Evolutionary conservation across 768 basidiomycete genomes (phyloP).

Genomic region (Phlebiopsis flavidoalba): DNA sequence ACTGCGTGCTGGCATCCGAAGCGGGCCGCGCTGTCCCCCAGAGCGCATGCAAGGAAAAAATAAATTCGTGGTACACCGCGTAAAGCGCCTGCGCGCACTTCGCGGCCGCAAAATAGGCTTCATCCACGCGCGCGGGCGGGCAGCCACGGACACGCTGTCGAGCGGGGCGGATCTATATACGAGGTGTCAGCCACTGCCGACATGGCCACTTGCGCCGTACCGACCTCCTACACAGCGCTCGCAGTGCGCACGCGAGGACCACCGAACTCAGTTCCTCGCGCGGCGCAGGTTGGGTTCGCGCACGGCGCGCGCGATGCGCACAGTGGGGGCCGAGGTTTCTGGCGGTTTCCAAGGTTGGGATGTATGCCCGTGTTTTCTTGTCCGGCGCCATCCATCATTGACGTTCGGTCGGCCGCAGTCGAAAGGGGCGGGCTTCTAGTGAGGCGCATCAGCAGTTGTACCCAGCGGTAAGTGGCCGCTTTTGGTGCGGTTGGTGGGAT

Average conservation of each 20-base stretch:
- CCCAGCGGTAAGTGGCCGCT: too few species aligned
- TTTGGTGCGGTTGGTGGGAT: too few species aligned
- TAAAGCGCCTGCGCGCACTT: too few species aligned
- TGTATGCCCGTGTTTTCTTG: background rate
- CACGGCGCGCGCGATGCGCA: background rate
- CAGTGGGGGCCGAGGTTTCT: background rate
- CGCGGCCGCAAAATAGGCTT: too few species aligned
- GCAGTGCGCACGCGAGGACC: background rate
- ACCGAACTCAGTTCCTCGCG: background rate
- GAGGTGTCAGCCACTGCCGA: background rate
- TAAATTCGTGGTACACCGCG: too few species aligned
- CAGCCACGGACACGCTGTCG: too few species aligned
- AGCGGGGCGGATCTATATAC: background rate
- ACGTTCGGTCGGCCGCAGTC: background rate
- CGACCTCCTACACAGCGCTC: background rate
- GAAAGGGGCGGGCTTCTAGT: background rate
- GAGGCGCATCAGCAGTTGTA: background rate
- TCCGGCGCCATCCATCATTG: background rate
- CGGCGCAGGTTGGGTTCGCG: background rate
- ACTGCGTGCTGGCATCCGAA: background rate
- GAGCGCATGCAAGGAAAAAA: too few species aligned
- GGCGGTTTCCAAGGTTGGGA: conserved; percentile 5
- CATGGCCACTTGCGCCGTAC: background rate
- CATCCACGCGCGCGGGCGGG: too few species aligned
- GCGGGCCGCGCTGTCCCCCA: too few species aligned